Evolutionary conservation across 495 filamentous ascomycete genomes (phyloP).

Genomic region (Saxispiralis lemnorum): DNA sequence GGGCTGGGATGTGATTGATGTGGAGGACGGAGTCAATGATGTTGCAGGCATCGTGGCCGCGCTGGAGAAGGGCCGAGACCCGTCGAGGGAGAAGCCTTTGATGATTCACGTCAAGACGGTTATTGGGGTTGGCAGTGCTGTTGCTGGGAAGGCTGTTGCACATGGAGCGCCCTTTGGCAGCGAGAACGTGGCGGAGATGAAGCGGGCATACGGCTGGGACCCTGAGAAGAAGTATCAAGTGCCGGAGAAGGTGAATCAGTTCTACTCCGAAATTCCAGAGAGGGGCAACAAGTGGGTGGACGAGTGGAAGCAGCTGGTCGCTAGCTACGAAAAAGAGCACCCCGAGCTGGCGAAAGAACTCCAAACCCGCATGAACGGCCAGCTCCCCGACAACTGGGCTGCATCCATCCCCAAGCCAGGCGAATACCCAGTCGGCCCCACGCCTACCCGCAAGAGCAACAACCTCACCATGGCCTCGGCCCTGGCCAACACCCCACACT

Average conservation of each 20-base stretch:
- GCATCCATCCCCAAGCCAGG: conserved; percentile 31
- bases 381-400: conserved; percentile 29
- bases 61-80: conserved; percentile 27
- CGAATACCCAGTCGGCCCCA: too few relatives aligned
- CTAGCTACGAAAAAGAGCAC: conserved; percentile 25
- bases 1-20: conserved; percentile 40
- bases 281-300: too few relatives aligned
- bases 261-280: conserved; percentile 26
- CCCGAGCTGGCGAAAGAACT: conserved; percentile 34
- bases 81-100: conserved; percentile 30
- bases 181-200: conserved; percentile 31
- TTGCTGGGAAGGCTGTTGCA: conserved; percentile 31
- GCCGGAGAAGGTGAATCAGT: conserved; percentile 28
- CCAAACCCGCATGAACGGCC: conserved; percentile 28
- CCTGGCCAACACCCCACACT: conserved; percentile 27
- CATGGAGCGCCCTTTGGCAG: conserved; percentile 36
- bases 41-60: conserved; percentile 34
- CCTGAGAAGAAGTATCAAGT: conserved; percentile 31
- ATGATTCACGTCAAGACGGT: conserved; percentile 44
- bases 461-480: conserved; percentile 33
- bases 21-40: conserved; percentile 36
- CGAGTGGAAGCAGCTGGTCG: conserved; percentile 19
- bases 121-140: conserved; percentile 37
- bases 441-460: conserved; percentile 33
- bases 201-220: conserved; percentile 31